These are phyloP conservation scores for Epichloe bromicola DNA, from an alignment of 2,329 filamentous ascomycete genomes.

Conservation along the genomic window DNA sequence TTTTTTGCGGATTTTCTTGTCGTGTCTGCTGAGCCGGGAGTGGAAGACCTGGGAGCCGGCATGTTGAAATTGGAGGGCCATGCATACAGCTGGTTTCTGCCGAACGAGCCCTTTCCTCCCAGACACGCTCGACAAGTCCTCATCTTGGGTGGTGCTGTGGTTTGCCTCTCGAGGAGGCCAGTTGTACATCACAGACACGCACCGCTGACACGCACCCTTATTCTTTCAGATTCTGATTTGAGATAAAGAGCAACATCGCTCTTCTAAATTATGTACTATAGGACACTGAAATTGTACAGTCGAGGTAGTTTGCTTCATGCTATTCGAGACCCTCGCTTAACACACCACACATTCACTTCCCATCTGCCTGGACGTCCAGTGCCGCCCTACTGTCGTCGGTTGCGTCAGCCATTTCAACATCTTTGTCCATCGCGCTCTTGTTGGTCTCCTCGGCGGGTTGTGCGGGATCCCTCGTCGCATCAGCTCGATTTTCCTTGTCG, in stretches of 20 bases:
- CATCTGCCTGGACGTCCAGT: conserved; percentile 2
- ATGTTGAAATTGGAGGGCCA: no score
- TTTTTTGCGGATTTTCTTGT: no score
- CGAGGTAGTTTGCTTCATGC: neutral
- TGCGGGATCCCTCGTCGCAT: neutral
- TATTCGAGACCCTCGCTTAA: neutral
- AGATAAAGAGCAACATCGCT: neutral
- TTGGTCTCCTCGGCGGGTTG: conserved; percentile 5
- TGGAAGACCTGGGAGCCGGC: no score
- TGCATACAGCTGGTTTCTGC: no score
- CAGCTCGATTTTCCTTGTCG: conserved; percentile 35
- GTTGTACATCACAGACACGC: no score
- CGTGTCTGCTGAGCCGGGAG: no score
- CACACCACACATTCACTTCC: conserved; percentile 6
- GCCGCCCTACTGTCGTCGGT: conserved; percentile 2
- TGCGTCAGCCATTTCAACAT: conserved; percentile 20
- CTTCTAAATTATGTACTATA: neutral
- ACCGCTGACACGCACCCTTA: no score
- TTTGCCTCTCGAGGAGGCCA: no score
- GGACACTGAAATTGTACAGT: neutral
- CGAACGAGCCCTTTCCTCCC: no score
- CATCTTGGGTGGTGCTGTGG: no score
- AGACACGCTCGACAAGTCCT: no score
- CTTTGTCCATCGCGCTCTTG: conserved; percentile 10
- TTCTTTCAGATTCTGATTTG: neutral